Evolutionary conservation across 1,139 yeast genomes (phyloP), one percentile per base, ranked within the genome.

Genomic region (Meyerozyma sp.): DNA sequence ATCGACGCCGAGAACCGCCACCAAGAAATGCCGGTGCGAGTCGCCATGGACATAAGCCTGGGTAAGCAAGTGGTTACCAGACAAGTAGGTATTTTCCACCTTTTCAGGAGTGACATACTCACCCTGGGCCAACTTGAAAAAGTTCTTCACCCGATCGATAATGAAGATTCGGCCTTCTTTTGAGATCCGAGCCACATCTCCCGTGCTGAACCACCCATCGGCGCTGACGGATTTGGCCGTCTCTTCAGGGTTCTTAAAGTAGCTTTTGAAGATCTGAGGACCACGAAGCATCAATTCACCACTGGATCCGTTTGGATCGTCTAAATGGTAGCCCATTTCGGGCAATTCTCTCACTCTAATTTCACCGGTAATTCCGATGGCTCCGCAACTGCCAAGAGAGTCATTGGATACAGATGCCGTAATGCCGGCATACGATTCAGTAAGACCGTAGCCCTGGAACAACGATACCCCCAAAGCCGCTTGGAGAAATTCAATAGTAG

Each of bases 51-150:
- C 58, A 36, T 44, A 55, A 42, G 54, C 48, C 46, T 59, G 63
- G 1, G 58, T 40, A 44, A 59, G 44, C 10, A 56, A 32, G 3
- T 57, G 51, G 49, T 51, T 53, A 42, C 49, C 45, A 2, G 58
- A 49, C 40, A 82, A 65, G 55, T 84, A 84, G 20, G 68, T 65
- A 56, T 81, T 82, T 57, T 85, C 94, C 49, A 85, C 80, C 60
- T 79, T 81, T 58, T 85, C 94, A 3, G 93, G 91, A 2, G 90
- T 83, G 44, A 85, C 79, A 59, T 85, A 85, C 61, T 85, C 94
- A 47, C 94, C 94, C 62, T 85, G 94, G 1, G 91, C 77, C 54
- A 85, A 71, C 62, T 85, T 85, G 73, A 84, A 85, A 66, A 85
- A 84, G 62, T 85, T 85, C 68, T 85, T 85, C 39, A 84, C 90